These are phyloP conservation scores for Aspergillus caelatus DNA, from an alignment of 2,329 filamentous ascomycete genomes.

Conservation along the genomic window DNA sequence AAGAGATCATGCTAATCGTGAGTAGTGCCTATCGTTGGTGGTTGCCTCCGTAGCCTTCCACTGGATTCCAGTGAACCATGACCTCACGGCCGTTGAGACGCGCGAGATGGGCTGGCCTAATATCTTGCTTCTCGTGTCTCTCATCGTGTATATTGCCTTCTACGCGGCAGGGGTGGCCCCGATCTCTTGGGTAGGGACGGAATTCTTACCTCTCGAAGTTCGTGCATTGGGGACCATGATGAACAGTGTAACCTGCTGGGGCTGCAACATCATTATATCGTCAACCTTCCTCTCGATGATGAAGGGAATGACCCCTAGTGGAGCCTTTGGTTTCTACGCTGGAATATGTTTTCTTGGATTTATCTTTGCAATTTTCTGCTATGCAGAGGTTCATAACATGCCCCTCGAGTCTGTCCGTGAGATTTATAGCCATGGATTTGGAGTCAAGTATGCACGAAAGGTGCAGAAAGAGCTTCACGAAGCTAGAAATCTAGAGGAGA, in stretches of 20 bases:
- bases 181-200: slow-evolving; percentile 52
- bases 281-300: slow-evolving; percentile 54
- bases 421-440: slow-evolving; percentile 54
- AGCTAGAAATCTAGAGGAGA: background rate
- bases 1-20: background rate
- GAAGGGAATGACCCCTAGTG: slow-evolving; percentile 52
- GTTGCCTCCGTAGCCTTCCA: slow-evolving; percentile 50
- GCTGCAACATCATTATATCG: slow-evolving; percentile 52
- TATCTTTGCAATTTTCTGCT: slow-evolving; percentile 51
- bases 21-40: slow-evolving; percentile 36
- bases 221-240: slow-evolving; percentile 54
- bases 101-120: slow-evolving; percentile 36
- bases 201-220: slow-evolving; percentile 53
- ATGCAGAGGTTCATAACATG: slow-evolving; percentile 59
- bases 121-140: slow-evolving; percentile 45
- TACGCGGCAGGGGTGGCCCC: slow-evolving; percentile 52
- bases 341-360: slow-evolving; percentile 47
- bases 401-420: slow-evolving; percentile 58
- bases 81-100: slow-evolving; percentile 24
- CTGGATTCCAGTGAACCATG: slow-evolving; percentile 50
- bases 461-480: slow-evolving; percentile 39
- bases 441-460: slow-evolving; percentile 45
- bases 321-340: slow-evolving; percentile 56
- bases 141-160: slow-evolving; percentile 49
- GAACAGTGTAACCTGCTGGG: slow-evolving; percentile 33